A percentile compares a stretch with the other conserved stretches of the same genome.
phyloP scores from a whole-genome alignment of 2,329 filamentous ascomycete genomes.

The Pestalotiopsis sp. region DNA sequence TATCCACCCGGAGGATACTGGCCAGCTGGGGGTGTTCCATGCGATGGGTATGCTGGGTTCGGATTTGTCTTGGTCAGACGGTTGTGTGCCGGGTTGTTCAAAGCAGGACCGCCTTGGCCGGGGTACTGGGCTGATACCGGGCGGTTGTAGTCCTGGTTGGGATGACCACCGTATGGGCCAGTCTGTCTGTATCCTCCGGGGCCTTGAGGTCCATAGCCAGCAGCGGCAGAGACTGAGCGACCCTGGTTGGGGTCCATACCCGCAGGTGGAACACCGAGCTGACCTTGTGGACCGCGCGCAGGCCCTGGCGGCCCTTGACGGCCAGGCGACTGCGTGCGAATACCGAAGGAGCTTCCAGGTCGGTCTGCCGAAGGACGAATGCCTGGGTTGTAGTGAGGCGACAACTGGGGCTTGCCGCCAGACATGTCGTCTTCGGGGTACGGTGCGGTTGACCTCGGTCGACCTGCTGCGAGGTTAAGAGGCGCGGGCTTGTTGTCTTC shows the following conservation, averaged over 20 bases:
- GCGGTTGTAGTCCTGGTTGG: constrained; percentile 20
- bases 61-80: constrained; percentile 41
- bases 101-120: constrained; percentile 32
- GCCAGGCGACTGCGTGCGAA: constrained; percentile 45
- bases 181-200: constrained; percentile 37
- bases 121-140: constrained; percentile 26
- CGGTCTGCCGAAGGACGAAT: constrained; percentile 54
- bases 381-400: constrained; percentile 47
- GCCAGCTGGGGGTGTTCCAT: constrained; percentile 26
- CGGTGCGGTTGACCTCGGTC: constrained; percentile 50
- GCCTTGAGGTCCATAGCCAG: constrained; percentile 47
- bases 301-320: constrained; percentile 29
- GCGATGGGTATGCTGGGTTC: constrained; percentile 21
- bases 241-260: constrained; percentile 42
- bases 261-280: constrained; percentile 44
- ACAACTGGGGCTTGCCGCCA: constrained; percentile 31
- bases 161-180: constrained; percentile 37
- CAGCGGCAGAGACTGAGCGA: constrained; percentile 45
- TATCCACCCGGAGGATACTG: constrained; percentile 26
- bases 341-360: constrained; percentile 56
- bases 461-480: constrained; percentile 37
- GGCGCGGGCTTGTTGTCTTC: constrained; percentile 53
- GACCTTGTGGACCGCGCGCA: constrained; percentile 47
- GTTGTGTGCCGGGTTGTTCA: constrained; percentile 37
- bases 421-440: constrained; percentile 56